These are phyloP conservation scores for Conticribra guillardii DNA, from an alignment of 108 stramenopile species.

Conservation along the genomic window DNA sequence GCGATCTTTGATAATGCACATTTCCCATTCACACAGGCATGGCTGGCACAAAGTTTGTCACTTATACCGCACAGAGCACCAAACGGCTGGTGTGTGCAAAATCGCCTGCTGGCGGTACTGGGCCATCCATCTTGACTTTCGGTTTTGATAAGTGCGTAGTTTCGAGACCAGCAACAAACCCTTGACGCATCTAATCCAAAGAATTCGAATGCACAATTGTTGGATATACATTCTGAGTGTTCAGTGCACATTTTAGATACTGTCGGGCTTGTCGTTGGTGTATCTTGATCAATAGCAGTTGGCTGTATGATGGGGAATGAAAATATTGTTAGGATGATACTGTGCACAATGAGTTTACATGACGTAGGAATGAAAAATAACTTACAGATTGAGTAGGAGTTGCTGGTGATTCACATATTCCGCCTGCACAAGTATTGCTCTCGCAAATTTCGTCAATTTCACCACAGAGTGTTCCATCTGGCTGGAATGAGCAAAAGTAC, in stretches of 20 bases:
- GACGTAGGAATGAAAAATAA: too few species aligned
- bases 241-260: too few species aligned
- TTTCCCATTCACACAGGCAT: too few species aligned
- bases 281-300: neutral
- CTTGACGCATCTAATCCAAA: neutral
- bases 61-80: too few species aligned
- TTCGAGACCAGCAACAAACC: neutral
- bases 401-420: neutral
- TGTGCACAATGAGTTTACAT: too few species aligned
- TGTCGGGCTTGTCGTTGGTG: neutral
- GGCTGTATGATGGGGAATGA: too few species aligned
- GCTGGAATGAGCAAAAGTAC: neutral
- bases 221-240: neutral
- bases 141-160: neutral
- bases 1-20: too few species aligned
- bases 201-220: neutral
- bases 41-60: too few species aligned
- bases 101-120: too few species aligned
- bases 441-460: neutral
- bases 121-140: neutral
- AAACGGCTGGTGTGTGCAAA: too few species aligned
- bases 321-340: too few species aligned
- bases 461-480: neutral
- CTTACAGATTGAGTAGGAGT: too few species aligned
- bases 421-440: neutral